A percentile compares a stretch with the other conserved stretches of the same genome.
phyloP scores from a whole-genome alignment of 2,329 filamentous ascomycete species.

The Akanthomyces uredinophilus region DNA sequence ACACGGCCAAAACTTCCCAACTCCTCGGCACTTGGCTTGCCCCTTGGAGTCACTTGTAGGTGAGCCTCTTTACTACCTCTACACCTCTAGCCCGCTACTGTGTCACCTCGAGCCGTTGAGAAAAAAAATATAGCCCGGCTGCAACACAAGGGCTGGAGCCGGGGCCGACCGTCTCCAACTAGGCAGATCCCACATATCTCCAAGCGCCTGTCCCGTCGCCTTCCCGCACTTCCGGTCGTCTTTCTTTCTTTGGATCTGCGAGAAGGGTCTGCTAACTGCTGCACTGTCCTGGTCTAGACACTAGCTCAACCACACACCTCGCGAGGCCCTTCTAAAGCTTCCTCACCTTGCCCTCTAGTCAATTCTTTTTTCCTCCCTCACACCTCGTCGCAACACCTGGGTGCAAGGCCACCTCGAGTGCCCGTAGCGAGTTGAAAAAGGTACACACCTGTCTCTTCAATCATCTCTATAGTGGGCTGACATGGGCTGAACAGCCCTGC shows the following conservation, averaged over 20 bases:
- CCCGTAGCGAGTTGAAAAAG: not conserved
- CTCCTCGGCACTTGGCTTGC: not conserved
- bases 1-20: not conserved
- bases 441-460: not conserved
- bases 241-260: not conserved
- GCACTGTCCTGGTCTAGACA: not conserved
- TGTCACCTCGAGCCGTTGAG: not conserved
- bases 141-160: not conserved
- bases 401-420: not conserved
- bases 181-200: conserved; percentile 7
- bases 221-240: not conserved
- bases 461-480: not conserved
- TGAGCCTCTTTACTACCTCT: not conserved
- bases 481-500: conserved; percentile 7
- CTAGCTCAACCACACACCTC: not conserved
- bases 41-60: not conserved
- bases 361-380: not conserved
- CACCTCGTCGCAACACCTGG: not conserved
- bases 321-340: not conserved
- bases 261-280: not conserved
- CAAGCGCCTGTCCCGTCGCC: conserved; percentile 4
- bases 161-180: conserved; percentile 5
- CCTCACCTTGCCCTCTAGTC: not conserved
- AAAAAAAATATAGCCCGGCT: not conserved
- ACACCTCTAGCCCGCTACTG: conserved; percentile 3